Base-by-base conservation (phyloP, 345 rosid species). In the Toxicodendron radicans region DNA sequence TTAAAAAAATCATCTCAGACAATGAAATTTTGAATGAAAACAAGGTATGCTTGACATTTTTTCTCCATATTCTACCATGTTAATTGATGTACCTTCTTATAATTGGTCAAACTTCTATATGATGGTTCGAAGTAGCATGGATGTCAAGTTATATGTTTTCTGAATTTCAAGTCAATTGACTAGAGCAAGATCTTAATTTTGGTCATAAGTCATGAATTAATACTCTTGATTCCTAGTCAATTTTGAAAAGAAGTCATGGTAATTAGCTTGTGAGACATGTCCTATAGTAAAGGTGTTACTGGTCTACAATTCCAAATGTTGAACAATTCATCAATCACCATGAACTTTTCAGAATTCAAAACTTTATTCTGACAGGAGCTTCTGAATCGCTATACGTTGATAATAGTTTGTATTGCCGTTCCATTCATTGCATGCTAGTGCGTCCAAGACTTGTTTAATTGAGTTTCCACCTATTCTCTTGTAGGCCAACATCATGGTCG, bases 401-500 rank as follows among this genome's bases (percentile, higher is more conserved):
- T 52, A 0, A 14, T 9, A 21, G 18, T 20, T 27, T 38, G 13
- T 24, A 17, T 27, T 38, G 12, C 17, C 23, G 8, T 4, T 4
- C 41, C 14, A 33, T 53, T 3, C 48, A 51, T 14, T 23, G 56
- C 58, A 49, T 35, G 70, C 2, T 61, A 14, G 67, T 30, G 20
- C 32, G 41, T 66, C 21, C 23, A 12, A 56, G 3, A 45, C 64
- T 53, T 46, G 6, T 21, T 61, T 43, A 53, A n/a, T 21, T 35
- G 45, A 5, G 13, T 13, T 3, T 49, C 48, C 30, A 2, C 24
- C 4, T 23, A 13, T 64, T 68, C 53, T 67, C 56, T 73, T 77
- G 79, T 76, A 92, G 99, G 85, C 24, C 46, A 87, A 95, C 77
- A 84, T 95, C 64, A 87, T 58, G 77, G 75, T 86, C 16, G 91